These are phyloP conservation scores for Polytrichum commune DNA, from an alignment of 225 moss, liverwort and hornwort species.

Conservation along the genomic window DNA sequence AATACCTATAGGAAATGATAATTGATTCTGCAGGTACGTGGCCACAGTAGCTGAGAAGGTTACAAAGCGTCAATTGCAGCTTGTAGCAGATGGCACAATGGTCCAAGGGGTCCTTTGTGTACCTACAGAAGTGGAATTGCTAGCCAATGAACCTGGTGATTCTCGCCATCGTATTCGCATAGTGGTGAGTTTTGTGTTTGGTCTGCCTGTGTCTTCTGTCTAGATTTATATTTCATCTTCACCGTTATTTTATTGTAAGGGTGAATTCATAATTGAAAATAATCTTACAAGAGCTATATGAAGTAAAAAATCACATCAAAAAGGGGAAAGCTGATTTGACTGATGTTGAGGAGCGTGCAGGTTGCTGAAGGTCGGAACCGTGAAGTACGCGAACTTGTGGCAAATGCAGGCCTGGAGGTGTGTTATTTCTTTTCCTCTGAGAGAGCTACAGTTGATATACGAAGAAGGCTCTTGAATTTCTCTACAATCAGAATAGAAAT, in stretches of 20 bases:
- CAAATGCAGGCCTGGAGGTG: conserved; percentile 87
- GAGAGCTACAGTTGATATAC: too few species aligned
- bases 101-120: conserved; percentile 83
- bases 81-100: conserved; percentile 67
- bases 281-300: too few species aligned
- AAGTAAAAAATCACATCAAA: too few species aligned
- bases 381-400: conserved; percentile 93
- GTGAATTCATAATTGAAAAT: too few species aligned
- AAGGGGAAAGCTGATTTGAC: too few species aligned
- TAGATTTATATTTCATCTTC: not conserved
- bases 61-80: conserved; percentile 74
- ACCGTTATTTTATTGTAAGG: too few species aligned
- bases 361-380: conserved; percentile 97
- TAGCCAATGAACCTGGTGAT: conserved; percentile 63
- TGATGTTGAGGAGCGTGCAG: conserved; percentile 30
- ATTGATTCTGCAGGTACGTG: conserved; percentile 60
- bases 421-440: conserved; percentile 5
- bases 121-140: conserved; percentile 64
- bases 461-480: too few species aligned
- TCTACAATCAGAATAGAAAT: not conserved
- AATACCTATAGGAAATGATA: not conserved
- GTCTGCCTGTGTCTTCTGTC: not conserved
- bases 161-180: conserved; percentile 71
- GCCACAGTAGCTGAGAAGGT: conserved; percentile 77
- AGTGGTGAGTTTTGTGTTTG: conserved; percentile 47